Conservation (phyloP, 208 protist genomes). For the Crithidia expoeki region DNA sequence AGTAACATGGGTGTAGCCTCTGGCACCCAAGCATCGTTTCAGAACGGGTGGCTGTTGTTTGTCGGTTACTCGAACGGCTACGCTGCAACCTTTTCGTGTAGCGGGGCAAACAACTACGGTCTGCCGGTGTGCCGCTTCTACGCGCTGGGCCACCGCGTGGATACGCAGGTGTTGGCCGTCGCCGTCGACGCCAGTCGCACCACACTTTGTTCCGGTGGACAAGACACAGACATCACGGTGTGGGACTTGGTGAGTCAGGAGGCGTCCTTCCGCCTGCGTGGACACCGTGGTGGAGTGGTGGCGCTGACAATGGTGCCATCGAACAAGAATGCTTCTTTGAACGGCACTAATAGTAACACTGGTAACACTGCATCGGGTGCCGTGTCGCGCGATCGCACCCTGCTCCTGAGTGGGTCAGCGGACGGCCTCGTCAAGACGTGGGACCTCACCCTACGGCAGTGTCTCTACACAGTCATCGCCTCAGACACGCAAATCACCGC, state of each 20-base stretch:
- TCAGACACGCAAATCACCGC: constrained; percentile 83
- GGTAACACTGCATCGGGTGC: neutral
- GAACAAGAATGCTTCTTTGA: no score
- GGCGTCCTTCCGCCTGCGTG: constrained; percentile 77
- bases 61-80: constrained; percentile 89
- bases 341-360: neutral
- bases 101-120: constrained; percentile 78
- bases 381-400: constrained; percentile 18
- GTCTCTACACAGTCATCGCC: constrained; percentile 86
- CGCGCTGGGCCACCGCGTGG: constrained; percentile 81
- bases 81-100: constrained; percentile 78
- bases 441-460: constrained; percentile 80
- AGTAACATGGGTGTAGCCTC: neutral
- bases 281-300: constrained; percentile 85
- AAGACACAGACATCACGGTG: constrained; percentile 98
- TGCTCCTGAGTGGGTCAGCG: constrained; percentile 77
- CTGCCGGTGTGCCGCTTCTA: constrained; percentile 82
- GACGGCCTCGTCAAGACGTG: constrained; percentile 92
- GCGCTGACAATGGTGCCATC: constrained; percentile 65
- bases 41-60: constrained; percentile 72
- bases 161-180: constrained; percentile 90
- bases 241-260: constrained; percentile 96
- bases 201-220: constrained; percentile 87
- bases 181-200: constrained; percentile 55
- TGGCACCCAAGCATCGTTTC: constrained; percentile 10